A percentile compares a stretch with the other conserved stretches of the same genome.
Conservation (phyloP, 257 asterid genomes). For the Solanum chmielewskii region DNA sequence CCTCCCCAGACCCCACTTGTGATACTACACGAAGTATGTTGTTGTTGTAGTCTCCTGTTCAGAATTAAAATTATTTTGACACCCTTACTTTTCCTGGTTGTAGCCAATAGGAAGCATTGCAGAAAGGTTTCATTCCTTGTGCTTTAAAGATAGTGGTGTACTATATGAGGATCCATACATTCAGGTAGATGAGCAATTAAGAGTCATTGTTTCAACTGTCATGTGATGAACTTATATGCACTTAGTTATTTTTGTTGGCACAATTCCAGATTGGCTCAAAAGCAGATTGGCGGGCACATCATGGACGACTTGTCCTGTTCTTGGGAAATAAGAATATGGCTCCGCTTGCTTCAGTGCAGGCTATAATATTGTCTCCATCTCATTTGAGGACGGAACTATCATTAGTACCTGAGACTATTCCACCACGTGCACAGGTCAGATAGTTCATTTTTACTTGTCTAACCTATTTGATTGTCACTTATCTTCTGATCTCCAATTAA, state of each 20-base stretch:
- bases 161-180: slow-evolving; percentile 83
- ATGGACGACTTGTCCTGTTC: slow-evolving; percentile 81
- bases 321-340: slow-evolving; percentile 83
- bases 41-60: neutral
- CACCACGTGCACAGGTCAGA: slow-evolving; percentile 90
- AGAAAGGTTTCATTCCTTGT: slow-evolving; percentile 73
- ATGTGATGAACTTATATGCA: neutral
- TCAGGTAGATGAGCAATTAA: slow-evolving; percentile 43
- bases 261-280: slow-evolving; percentile 75
- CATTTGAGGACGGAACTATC: slow-evolving; percentile 74
- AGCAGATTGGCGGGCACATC: slow-evolving; percentile 90
- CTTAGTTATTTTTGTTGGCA: neutral
- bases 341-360: slow-evolving; percentile 73
- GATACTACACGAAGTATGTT: neutral
- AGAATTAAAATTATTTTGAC: slow-evolving; percentile 3
- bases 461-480: neutral
- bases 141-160: slow-evolving; percentile 92
- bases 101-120: slow-evolving; percentile 83
- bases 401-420: slow-evolving; percentile 83
- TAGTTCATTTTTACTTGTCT: neutral
- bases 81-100: slow-evolving; percentile 15
- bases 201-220: neutral
- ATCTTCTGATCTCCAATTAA: neutral
- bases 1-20: neutral
- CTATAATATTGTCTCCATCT: slow-evolving; percentile 64